Base-by-base conservation (phyloP, 1,284 basidiomycete genomes). In the Puccinia polysora region DNA sequence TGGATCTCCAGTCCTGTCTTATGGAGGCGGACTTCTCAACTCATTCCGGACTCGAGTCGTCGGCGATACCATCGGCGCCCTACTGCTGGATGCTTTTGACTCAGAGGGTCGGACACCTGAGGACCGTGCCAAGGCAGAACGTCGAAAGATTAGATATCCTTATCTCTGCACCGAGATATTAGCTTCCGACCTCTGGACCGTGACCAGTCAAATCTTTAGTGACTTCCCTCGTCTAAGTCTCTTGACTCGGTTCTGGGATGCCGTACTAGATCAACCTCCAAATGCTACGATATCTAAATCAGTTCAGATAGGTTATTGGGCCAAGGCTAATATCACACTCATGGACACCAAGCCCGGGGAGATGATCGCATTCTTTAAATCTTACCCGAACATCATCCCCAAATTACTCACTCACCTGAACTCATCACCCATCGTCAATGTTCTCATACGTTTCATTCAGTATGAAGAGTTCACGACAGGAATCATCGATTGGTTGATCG, bases 91-190 rank as follows among this genome's bases (percentile, higher is more conserved):
- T 59, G 28, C 49, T 25, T 18, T 59, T 3, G 30, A 28, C 14
- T 8, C 30, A 1, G 30, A 74, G 95, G 93, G 68, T 45, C 43
- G 58, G n/a, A 74, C 74, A 18, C 72, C 71, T 1, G 69, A 65
- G 50, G 60, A 64, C 32, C 50, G 69, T 8, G 60, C 70, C 5
- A 65, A 67, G 38, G 58, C 56, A 8, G 68, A 70, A 49, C 45
- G 58, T 6, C 56, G 68, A n/a, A 70, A 53, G 50, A 49, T 70
- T 73, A 75, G 76, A 81, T 97, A 94, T 80, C 93, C 95, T 0
- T 91, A 91, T 78, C 86, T 96, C 38, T 89, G 92, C 18, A 93
- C 94, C 18, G 96, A 99, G 81, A 92, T 98, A 34, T 85, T 99
- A 40, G 94, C 92, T 80, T 90, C 89, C 81, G 94, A 97, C 77